Evolutionary conservation across 1,284 basidiomycete species (phyloP).

Genomic region (Hymenochaete sp.): DNA sequence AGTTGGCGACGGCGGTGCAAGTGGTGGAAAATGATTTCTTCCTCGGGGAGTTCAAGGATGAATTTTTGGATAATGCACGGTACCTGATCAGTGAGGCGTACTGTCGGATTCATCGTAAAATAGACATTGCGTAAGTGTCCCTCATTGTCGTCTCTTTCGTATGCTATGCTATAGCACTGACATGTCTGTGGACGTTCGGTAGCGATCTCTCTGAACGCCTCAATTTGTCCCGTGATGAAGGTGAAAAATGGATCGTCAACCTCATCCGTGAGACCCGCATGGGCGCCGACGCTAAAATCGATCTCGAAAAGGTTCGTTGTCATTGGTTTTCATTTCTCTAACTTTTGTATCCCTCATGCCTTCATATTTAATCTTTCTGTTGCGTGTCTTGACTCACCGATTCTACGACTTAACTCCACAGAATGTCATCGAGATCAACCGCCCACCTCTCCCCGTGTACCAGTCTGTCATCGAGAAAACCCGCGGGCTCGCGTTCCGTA

Average conservation of each 20-base stretch:
- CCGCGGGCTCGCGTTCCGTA: constrained; percentile 83
- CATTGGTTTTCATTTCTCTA: neutral
- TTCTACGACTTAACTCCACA: constrained; percentile 29
- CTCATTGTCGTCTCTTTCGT: constrained; percentile 5
- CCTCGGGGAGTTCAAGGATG: constrained; percentile 80
- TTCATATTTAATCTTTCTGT: constrained; percentile 7
- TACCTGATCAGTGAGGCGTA: constrained; percentile 96
- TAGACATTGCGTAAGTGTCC: constrained; percentile 78
- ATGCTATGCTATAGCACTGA: constrained; percentile 4
- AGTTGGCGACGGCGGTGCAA: constrained; percentile 71
- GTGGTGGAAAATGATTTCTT: constrained; percentile 94
- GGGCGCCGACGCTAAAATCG: constrained; percentile 94
- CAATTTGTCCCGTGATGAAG: constrained; percentile 87
- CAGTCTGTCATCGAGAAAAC: constrained; percentile 96
- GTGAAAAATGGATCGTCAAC: constrained; percentile 99
- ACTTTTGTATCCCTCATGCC: neutral
- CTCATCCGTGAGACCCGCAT: constrained; percentile 94
- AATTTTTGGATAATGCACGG: constrained; percentile 93
- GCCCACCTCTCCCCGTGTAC: constrained; percentile 84
- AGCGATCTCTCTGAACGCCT: constrained; percentile 90
- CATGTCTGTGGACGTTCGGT: no score
- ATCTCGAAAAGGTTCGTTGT: constrained; percentile 74
- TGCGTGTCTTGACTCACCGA: constrained; percentile 9
- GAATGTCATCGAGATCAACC: constrained; percentile 95
- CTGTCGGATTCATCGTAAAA: constrained; percentile 93